Evolutionary conservation across 2,329 filamentous ascomycete genomes (phyloP), one percentile per base, ranked within the genome.

Genomic region (Aspergillus brunneoviolaceus): DNA sequence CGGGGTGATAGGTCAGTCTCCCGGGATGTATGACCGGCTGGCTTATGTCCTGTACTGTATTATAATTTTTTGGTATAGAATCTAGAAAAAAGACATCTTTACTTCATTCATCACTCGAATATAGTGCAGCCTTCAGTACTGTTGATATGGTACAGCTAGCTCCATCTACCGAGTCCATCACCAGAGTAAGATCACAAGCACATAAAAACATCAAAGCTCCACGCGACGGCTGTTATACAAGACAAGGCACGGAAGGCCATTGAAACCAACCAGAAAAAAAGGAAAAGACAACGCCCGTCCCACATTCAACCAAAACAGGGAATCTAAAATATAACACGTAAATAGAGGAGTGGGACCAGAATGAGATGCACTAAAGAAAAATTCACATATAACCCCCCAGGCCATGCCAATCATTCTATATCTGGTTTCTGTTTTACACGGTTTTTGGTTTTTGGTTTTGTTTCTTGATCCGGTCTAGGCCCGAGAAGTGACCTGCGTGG

Each of bases 161-260:
- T 16, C 27, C 9, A 39, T 33, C n/a, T 51, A 51, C 47, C 39
- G 27, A 29, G 27, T 55, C n/a, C 42, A 33, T 23, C 25, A 51
- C 27, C 4, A 51, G 5, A 35, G 5, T 11, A 16, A 9, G 3
- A 29, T 10, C 27, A 29, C 27, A 29, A 10, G 27, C 27, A 29
- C 27, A 29, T 9, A 29, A 29, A 29, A 4, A 9, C 1, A 55
- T 11, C 29, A 33, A 9, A 14, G 3, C 29, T n/a, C 11, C 21
- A 10, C 48, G 19, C 23, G 45, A 29, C 45, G 31, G 53, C 42
- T 55, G 53, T 55, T 55, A 25, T 55, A 55, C 53, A 55, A 49
- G 14, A 35, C 33, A 35, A 55, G 27, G 42, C 25, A 35, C 12
- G 16, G 5, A 50, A 50, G 27, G 27, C 27, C 27, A 29, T 29